Base-by-base conservation (phyloP, 2,329 filamentous ascomycete genomes). In the Sclerotinia sclerotiorum region DNA sequence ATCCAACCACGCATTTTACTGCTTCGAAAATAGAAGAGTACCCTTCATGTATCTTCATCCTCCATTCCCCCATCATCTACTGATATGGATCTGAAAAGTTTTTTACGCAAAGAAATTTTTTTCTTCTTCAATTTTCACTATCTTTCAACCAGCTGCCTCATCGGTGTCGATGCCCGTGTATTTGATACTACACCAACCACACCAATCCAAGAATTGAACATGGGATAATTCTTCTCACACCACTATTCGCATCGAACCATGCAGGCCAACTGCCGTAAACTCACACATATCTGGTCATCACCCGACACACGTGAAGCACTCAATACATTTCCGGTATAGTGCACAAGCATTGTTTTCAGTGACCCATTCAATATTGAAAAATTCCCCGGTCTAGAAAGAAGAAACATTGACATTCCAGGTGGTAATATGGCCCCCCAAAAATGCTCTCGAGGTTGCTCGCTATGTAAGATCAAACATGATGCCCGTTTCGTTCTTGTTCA, bases 71-170 rank as follows among this genome's bases (percentile, higher is more conserved):
- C 54, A 39, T n/a, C 19, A 3, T 56, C 29, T 21, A 56, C 32
- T 39, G 54, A 56, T 39, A 21, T 15, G 15, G 4, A n/a, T 13
- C 29, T 35, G 19, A 35, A 21, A 35, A n/a, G 29, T 35, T 11
- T n/a, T 21, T 39, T 21, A 35, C 32, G 39, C 19, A 5, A 21
- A n/a, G 10, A 35, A 19, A 15, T 8, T 56, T 17, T n/a, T n/a
- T 19, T 15, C n/a, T 15, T n/a, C 54, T 35, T 35, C 8, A 19
- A 56, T n/a, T 56, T n/a, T n/a, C 24, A 46, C 29, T 65, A 65
- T 55, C 49, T 29, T 24, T 32, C 48, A 44, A 65, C 19, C 63
- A 58, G 52, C 24, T 65, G 52, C 63, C 52, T 66, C 52, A 35
- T 66, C n/a, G 10, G 42, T 49, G 57, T 51, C 17, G 29, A 64